A percentile compares a stretch with the other conserved stretches of the same genome.
Conservation (phyloP, 208 protist genomes). For the Leishmania martiniquensis region DNA sequence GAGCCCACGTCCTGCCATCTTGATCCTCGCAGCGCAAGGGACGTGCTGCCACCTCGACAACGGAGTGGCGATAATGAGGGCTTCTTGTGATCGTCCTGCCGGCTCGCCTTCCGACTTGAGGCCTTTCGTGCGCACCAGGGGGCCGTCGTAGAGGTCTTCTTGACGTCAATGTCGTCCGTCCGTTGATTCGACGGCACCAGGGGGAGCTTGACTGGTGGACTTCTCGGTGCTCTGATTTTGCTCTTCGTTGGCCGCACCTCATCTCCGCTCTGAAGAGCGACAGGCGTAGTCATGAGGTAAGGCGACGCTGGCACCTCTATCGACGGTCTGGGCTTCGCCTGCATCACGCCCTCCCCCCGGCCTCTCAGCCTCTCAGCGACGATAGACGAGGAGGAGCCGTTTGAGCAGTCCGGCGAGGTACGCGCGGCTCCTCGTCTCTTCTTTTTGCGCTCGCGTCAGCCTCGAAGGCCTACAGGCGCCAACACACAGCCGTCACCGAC, state of each 20-base stretch:
- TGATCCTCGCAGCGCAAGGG: neutral
- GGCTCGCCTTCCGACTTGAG: neutral
- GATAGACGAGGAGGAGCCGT: neutral
- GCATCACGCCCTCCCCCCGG: neutral
- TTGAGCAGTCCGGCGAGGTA: neutral
- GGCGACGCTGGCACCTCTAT: neutral
- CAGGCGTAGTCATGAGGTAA: neutral
- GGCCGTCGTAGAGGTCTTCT: neutral
- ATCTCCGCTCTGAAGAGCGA: neutral
- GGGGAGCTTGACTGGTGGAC: neutral
- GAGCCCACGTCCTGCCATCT: too few species aligned
- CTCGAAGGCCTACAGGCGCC: neutral
- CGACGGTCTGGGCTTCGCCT: neutral
- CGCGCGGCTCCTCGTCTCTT: neutral
- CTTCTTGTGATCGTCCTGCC: neutral
- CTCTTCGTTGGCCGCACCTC: neutral
- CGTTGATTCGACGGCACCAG: neutral
- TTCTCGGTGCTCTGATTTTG: neutral
- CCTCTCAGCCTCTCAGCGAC: too few species aligned
- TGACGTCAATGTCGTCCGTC: neutral
- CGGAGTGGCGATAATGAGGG: neutral
- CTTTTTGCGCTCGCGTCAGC: neutral
- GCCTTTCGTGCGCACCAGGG: neutral
- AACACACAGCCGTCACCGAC: neutral
- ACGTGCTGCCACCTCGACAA: neutral